phyloP scores from a whole-genome alignment of 2,329 filamentous ascomycete genomes.

The Pseudogymnoascus sp. region DNA sequence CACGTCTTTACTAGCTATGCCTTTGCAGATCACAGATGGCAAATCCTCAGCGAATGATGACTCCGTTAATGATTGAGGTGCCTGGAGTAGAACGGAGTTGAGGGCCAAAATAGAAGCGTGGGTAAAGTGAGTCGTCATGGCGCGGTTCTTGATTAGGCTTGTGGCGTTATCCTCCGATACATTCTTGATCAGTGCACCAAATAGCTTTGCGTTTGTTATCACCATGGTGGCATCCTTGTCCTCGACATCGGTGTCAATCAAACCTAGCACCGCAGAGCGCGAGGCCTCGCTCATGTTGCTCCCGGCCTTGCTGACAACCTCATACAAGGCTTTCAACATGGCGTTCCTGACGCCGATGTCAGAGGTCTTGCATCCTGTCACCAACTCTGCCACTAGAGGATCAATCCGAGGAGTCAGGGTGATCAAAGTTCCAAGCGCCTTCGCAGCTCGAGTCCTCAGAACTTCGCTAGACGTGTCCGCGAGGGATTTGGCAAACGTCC shows the following conservation, averaged over 20 bases:
- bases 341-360: slow-evolving; percentile 85
- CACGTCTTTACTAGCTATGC: slow-evolving; percentile 70
- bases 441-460: slow-evolving; percentile 79
- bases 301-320: slow-evolving; percentile 92
- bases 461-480: slow-evolving; percentile 89
- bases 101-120: slow-evolving; percentile 76
- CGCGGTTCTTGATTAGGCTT: slow-evolving; percentile 57
- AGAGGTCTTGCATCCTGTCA: slow-evolving; percentile 87
- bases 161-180: slow-evolving; percentile 65
- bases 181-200: slow-evolving; percentile 84
- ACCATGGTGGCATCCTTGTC: slow-evolving; percentile 71
- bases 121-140: slow-evolving; percentile 69
- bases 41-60: slow-evolving; percentile 64
- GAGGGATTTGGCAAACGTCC: slow-evolving; percentile 92
- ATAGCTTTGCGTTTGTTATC: slow-evolving; percentile 81
- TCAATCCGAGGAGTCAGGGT: slow-evolving; percentile 93
- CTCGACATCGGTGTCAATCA: slow-evolving; percentile 81
- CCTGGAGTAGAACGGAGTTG: slow-evolving; percentile 81
- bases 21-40: slow-evolving; percentile 68
- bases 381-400: slow-evolving; percentile 83
- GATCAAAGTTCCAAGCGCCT: slow-evolving; percentile 89
- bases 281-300: slow-evolving; percentile 91
- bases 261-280: slow-evolving; percentile 71
- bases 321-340: slow-evolving; percentile 94
- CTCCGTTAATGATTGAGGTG: slow-evolving; percentile 61